phyloP scores from a whole-genome alignment of 495 filamentous ascomycete species.

The Neohortaea acidophila region DNA sequence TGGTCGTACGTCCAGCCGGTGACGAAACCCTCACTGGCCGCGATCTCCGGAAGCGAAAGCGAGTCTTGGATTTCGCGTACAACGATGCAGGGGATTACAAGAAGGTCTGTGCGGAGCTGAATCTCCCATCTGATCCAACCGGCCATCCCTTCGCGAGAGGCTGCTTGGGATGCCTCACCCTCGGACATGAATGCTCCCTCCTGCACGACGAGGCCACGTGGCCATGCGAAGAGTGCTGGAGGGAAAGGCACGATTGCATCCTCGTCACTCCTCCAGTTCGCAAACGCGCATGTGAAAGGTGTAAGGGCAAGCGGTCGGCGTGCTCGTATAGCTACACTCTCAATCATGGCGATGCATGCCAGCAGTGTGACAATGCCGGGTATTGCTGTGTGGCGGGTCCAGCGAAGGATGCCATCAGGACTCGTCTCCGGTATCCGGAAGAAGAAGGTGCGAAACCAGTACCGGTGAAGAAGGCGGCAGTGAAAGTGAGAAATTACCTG shows the following conservation, averaged over 20 bases:
- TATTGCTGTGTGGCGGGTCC: constrained; percentile 20
- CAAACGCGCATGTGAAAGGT: constrained; percentile 20
- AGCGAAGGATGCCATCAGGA: constrained; percentile 4
- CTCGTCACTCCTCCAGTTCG: constrained; percentile 12
- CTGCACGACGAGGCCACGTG: constrained; percentile 15
- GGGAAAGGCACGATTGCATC: constrained; percentile 19
- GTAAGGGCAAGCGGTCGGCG: constrained; percentile 6
- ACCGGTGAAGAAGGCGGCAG: too few species aligned
- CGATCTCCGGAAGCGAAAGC: too few species aligned
- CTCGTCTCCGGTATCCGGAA: constrained; percentile 6
- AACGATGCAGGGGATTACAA: too few species aligned
- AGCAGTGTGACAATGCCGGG: constrained; percentile 13
- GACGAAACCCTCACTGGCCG: too few species aligned
- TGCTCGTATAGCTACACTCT: constrained; percentile 18
- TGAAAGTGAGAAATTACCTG: too few species aligned
- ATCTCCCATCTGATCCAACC: constrained; percentile 12
- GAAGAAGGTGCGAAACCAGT: too few species aligned
- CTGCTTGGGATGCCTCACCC: constrained; percentile 15
- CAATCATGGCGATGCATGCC: constrained; percentile 16
- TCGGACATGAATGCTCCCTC: constrained; percentile 16
- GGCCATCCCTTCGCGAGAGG: constrained; percentile 17
- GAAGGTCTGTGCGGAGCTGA: too few species aligned
- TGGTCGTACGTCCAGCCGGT: too few species aligned
- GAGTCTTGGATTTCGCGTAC: too few species aligned
- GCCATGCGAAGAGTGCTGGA: constrained; percentile 17